phyloP scores from a whole-genome alignment of 371 early-diverging fungal species.

The Mucor piriformis region DNA sequence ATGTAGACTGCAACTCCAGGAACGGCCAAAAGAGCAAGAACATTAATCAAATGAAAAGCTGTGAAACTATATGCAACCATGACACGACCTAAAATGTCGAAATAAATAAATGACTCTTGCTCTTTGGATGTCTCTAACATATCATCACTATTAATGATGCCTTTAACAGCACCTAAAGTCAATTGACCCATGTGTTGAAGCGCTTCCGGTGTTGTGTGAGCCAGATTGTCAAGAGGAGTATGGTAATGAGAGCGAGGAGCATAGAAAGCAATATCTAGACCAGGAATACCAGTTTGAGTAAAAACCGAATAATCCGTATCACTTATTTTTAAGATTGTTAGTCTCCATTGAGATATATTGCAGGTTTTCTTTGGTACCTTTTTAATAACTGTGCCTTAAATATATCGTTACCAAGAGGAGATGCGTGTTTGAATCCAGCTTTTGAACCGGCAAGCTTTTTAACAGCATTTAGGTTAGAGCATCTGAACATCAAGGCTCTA shows the following conservation, averaged over 20 bases:
- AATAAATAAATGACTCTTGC: constrained; percentile 48
- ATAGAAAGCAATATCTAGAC: constrained; percentile 77
- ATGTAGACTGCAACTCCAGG: constrained; percentile 32
- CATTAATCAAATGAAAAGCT: constrained; percentile 43
- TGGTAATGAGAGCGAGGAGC: constrained; percentile 73
- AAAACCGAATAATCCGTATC: constrained; percentile 75
- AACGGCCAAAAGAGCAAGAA: constrained; percentile 37
- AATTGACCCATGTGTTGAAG: constrained; percentile 70
- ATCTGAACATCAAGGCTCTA: constrained; percentile 69
- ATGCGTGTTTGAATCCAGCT: constrained; percentile 35
- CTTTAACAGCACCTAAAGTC: constrained; percentile 41
- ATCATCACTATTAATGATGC: constrained; percentile 46
- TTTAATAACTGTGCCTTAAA: constrained; percentile 64
- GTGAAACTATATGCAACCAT: constrained; percentile 54
- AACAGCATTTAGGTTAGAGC: constrained; percentile 58
- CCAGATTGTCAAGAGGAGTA: constrained; percentile 62
- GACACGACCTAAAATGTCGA: constrained; percentile 55
- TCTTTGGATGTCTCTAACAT: constrained; percentile 24
- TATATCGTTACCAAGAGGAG: constrained; percentile 71
- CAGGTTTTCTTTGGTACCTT: constrained; percentile 55
- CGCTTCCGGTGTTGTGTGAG: constrained; percentile 49
- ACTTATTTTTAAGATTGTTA: constrained; percentile 32
- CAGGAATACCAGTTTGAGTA: constrained; percentile 62
- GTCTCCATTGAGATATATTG: constrained; percentile 1
- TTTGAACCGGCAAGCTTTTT: constrained; percentile 35